Conservation (phyloP, 129 eudicot species). For the Glebionis coronaria region DNA sequence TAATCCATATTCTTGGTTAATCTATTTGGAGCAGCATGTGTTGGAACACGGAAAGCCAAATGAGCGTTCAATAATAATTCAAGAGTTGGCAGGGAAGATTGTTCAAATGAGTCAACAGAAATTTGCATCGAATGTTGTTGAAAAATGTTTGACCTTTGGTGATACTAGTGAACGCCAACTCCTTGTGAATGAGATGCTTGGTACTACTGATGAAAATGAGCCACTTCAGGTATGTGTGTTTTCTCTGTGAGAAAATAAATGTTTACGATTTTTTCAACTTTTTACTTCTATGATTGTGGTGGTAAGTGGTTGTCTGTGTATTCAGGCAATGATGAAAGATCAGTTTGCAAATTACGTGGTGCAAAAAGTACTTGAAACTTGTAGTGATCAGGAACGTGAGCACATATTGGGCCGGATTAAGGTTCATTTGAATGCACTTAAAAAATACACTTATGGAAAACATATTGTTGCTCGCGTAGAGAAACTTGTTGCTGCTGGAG, state of each 20-base stretch:
- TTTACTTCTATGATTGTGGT: neutral
- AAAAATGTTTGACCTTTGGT: constrained; percentile 83
- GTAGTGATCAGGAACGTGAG: constrained; percentile 93
- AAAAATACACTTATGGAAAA: constrained; percentile 95
- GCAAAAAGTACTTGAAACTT: constrained; percentile 94
- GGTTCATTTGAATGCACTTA: constrained; percentile 92
- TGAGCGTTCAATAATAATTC: constrained; percentile 68
- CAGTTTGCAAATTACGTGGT: constrained; percentile 96
- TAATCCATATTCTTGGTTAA: constrained; percentile 1
- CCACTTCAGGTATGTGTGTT: constrained; percentile 66
- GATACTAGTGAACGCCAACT: constrained; percentile 60
- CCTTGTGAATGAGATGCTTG: constrained; percentile 76
- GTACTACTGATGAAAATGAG: constrained; percentile 84
- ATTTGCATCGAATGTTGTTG: constrained; percentile 87
- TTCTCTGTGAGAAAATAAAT: neutral
- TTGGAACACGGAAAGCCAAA: constrained; percentile 86
- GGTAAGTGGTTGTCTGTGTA: neutral
- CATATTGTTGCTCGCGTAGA: constrained; percentile 99
- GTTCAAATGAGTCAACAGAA: constrained; percentile 95
- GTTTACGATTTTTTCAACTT: neutral
- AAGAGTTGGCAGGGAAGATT: constrained; percentile 82
- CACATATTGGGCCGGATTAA: constrained; percentile 78
- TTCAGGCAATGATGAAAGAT: constrained; percentile 98
- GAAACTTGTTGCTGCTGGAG: constrained; percentile 97
- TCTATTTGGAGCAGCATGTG: constrained; percentile 53